phyloP scores from a whole-genome alignment of 83 land plant species.

The Picea engelmannii region DNA sequence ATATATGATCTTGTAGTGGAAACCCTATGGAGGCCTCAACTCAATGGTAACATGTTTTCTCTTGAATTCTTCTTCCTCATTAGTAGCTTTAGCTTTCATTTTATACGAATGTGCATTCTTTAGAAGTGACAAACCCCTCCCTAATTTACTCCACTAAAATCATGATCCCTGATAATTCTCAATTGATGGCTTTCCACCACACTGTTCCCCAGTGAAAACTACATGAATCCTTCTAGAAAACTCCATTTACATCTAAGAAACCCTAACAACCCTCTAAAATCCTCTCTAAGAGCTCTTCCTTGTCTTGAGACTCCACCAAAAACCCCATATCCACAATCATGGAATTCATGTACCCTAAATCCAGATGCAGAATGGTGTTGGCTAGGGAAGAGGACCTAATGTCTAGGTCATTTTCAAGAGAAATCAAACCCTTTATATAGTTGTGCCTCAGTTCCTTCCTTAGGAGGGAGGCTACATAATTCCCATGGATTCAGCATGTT shows the following conservation, averaged over 20 bases:
- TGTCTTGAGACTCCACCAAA: constrained; percentile 80
- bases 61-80: not conserved
- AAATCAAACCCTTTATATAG: constrained; percentile 69
- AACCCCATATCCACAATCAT: constrained; percentile 94
- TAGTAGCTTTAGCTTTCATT: not conserved
- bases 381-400: constrained; percentile 88
- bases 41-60: not conserved
- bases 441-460: constrained; percentile 75
- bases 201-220: not conserved
- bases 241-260: constrained; percentile 41
- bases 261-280: constrained; percentile 64
- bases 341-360: constrained; percentile 68
- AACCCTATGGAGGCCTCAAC: too few species aligned
- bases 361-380: constrained; percentile 75
- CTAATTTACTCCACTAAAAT: constrained; percentile 5
- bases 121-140: constrained; percentile 1
- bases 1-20: too few species aligned
- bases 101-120: not conserved
- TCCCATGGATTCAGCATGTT: constrained; percentile 22
- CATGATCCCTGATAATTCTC: not conserved
- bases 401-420: constrained; percentile 90
- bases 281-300: constrained; percentile 89
- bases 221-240: constrained; percentile 24
- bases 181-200: too few species aligned
- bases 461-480: constrained; percentile 80